A percentile compares a stretch with the other conserved stretches of the same genome.
Conservation (phyloP, 306 rosid genomes). For the Aeschynomene evenia region DNA sequence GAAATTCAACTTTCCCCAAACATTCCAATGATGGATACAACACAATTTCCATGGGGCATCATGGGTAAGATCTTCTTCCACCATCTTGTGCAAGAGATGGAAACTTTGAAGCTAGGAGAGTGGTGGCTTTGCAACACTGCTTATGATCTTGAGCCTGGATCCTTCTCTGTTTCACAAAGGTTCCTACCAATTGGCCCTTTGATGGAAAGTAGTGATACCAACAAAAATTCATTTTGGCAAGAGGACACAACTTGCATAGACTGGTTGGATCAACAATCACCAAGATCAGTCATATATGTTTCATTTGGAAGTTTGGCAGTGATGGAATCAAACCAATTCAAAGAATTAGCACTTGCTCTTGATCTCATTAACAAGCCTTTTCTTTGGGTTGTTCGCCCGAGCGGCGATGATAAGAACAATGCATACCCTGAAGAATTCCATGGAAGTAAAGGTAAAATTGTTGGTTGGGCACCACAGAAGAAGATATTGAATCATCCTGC, state of each 20-base stretch:
- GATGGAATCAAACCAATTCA: conserved; percentile 4
- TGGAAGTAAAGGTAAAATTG: conserved; percentile 19
- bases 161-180: conserved; percentile 11
- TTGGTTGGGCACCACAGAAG: conserved; percentile 38
- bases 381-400: background rate
- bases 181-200: conserved; percentile 31
- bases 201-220: background rate
- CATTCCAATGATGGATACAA: conserved; percentile 9
- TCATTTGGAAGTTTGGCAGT: conserved; percentile 22
- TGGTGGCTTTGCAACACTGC: conserved; percentile 35
- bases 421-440: conserved; percentile 24
- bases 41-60: conserved; percentile 8
- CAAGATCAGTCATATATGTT: conserved; percentile 18
- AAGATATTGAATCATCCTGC: conserved; percentile 27
- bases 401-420: background rate
- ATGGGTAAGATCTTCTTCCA: background rate
- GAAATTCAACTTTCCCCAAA: conserved; percentile 19
- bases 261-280: conserved; percentile 24
- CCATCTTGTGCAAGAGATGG: background rate
- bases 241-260: conserved; percentile 20
- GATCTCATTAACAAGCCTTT: conserved; percentile 23
- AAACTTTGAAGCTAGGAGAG: conserved; percentile 8
- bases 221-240: background rate
- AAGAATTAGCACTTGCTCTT: conserved; percentile 31
- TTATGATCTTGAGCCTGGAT: conserved; percentile 24